phyloP scores from a whole-genome alignment of 2,329 filamentous ascomycete species.

The Amylocarpus encephaloides region DNA sequence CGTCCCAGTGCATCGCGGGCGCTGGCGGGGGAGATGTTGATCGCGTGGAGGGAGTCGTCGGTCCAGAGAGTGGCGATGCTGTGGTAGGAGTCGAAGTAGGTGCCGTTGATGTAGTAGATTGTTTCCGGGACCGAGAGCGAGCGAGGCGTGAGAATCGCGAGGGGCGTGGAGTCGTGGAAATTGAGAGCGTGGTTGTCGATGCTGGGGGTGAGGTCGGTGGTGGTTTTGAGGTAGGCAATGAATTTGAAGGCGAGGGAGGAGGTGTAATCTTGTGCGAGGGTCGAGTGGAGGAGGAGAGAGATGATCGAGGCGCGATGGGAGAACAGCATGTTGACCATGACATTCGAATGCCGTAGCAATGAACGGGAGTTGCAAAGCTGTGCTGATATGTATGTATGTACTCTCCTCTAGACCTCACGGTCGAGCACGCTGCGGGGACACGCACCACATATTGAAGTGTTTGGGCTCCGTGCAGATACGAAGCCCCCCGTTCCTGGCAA shows the following conservation, averaged over 20 bases:
- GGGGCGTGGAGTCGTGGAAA: background rate
- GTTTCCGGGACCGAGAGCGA: background rate
- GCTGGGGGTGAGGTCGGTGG: background rate
- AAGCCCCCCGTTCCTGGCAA: too few species aligned
- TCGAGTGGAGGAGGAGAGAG: background rate
- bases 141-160: background rate
- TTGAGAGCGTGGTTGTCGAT: background rate
- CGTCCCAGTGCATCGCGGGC: background rate
- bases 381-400: too few species aligned
- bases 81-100: constrained; percentile 1
- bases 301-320: background rate
- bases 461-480: too few species aligned
- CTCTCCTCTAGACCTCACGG: too few species aligned
- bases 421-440: too few species aligned
- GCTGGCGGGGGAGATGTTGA: background rate
- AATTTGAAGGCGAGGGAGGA: background rate
- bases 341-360: background rate
- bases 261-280: background rate
- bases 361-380: too few species aligned
- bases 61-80: constrained; percentile 1
- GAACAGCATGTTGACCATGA: background rate
- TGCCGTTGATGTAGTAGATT: background rate
- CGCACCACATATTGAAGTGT: too few species aligned
- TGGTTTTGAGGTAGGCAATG: background rate
- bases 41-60: background rate